Percentiles rank a stretch among this genome's conserved stretches.
These are phyloP conservation scores for Xylaria longipes DNA, from an alignment of 495 filamentous ascomycete species.

Conservation along the genomic window DNA sequence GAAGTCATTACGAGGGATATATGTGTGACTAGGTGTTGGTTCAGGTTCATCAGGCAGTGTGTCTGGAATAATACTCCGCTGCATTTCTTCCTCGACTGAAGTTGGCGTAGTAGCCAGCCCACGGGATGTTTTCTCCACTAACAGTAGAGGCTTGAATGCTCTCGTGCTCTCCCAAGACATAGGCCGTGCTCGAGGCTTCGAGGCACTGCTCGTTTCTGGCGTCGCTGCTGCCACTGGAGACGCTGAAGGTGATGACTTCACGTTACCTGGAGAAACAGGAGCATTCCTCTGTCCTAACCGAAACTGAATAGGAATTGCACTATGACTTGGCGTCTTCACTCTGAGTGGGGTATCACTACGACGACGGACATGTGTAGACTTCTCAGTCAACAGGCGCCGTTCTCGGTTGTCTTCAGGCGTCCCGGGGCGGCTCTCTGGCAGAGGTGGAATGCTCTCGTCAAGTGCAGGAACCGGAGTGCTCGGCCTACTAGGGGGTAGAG, in stretches of 20 bases:
- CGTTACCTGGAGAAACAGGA: slow-evolving; percentile 49
- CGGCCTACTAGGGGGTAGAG: slow-evolving; percentile 59
- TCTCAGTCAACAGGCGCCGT: slow-evolving; percentile 31
- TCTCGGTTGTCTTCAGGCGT: slow-evolving; percentile 50
- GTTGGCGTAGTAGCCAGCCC: slow-evolving; percentile 26
- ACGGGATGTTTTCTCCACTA: slow-evolving; percentile 47
- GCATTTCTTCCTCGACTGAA: slow-evolving; percentile 31
- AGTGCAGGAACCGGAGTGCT: slow-evolving; percentile 46
- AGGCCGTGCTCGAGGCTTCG: slow-evolving; percentile 47
- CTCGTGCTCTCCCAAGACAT: slow-evolving; percentile 57
- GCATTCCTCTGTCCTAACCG: slow-evolving; percentile 51
- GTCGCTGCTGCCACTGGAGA: slow-evolving; percentile 42
- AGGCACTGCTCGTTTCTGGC: slow-evolving; percentile 37
- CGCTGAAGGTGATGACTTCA: slow-evolving; percentile 44
- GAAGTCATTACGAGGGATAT: not conserved
- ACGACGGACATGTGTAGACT: slow-evolving; percentile 44
- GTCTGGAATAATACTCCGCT: slow-evolving; percentile 14
- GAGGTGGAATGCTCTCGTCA: slow-evolving; percentile 48
- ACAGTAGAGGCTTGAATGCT: slow-evolving; percentile 58
- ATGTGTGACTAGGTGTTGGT: slow-evolving; percentile 14
- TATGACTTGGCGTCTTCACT: slow-evolving; percentile 55
- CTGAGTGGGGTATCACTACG: slow-evolving; percentile 45
- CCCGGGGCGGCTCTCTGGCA: slow-evolving; percentile 60
- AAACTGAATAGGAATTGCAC: slow-evolving; percentile 58
- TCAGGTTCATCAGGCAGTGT: slow-evolving; percentile 21